Base-by-base conservation (phyloP, 139 green algal species). In the Coccomyxa sp. region DNA sequence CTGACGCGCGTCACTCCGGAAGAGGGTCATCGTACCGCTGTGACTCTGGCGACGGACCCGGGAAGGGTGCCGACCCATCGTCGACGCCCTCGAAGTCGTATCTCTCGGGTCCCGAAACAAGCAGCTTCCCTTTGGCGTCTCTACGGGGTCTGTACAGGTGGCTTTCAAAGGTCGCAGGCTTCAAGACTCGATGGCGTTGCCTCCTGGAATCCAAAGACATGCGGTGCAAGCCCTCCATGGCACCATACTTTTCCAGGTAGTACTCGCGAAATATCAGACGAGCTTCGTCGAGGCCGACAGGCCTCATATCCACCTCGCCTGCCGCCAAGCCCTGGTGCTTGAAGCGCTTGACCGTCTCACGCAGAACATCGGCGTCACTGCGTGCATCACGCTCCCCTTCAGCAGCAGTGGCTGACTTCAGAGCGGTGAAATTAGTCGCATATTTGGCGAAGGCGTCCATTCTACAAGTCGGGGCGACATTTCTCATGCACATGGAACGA, bases 241-340 rank as follows among this genome's bases (percentile, higher is more conserved):
- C 44, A 58, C 44, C 44, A 58, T 58, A 58, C 44, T 58, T 58
- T 58, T 58, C 44, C 44, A 58, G 44, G 44, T 58, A 58, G 44
- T 58, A 58, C 44, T 58, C 44, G 14, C 44, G 44, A 58, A 58
- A 58, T 58, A 58, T 58, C 44, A 58, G 44, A 58, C 44, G 44
- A 27, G 44, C 44, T 14, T 58, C 44, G 44, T 58, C 44, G 44
- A 58, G 44, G 44, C 44, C 44, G 44, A 58, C 44, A 58, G 44
- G 44, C 14, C 44, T 58, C 44, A 58, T 10, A 58, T 58, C 44
- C 44, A 58, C 44, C 44, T 58, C 12, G 44, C 44, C 44, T 58
- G 44, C 44, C 44, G 44, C 44, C 44, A 58, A 58, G 44, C 44
- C 44, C 44, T 58, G 44, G 44, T 58, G 44, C 44, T 58, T 58